These are phyloP conservation scores for Yamadazyma spencermartinsiae DNA, from an alignment of 1,139 yeast species.

Conservation along the genomic window DNA sequence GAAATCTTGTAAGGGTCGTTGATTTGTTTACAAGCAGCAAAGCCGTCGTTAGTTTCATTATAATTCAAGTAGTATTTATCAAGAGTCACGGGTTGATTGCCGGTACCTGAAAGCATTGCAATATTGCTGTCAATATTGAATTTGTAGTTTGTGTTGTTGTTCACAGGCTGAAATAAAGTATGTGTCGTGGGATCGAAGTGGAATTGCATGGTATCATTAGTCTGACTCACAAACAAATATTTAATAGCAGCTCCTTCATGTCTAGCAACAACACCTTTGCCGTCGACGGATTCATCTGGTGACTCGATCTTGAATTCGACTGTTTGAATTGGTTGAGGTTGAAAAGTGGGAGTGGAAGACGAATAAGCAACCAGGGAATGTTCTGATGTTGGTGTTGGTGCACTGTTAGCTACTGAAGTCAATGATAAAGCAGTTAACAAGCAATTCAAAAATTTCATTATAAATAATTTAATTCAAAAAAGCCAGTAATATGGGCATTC, in stretches of 20 bases:
- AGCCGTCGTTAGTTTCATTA: background rate
- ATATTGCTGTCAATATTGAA: conserved; percentile 2
- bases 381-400: background rate
- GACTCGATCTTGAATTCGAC: conserved; percentile 5
- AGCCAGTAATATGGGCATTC: too few relatives aligned
- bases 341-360: background rate
- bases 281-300: background rate
- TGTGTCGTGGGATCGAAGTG: conserved; percentile 3
- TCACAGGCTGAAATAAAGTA: conserved; percentile 1
- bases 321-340: conserved; percentile 2
- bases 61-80: conserved; percentile 3
- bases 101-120: conserved; percentile 2
- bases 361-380: background rate
- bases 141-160: conserved; percentile 1
- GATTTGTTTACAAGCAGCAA: conserved; percentile 4
- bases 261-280: conserved; percentile 1
- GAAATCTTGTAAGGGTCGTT: conserved; percentile 4
- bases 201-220: conserved; percentile 1
- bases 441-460: background rate
- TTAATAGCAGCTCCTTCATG: conserved; percentile 1
- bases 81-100: conserved; percentile 3
- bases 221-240: background rate
- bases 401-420: background rate
- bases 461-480: background rate
- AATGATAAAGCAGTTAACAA: background rate